phyloP scores from a whole-genome alignment of 1,284 basidiomycete species.

The Coniferiporia weirii region DNA sequence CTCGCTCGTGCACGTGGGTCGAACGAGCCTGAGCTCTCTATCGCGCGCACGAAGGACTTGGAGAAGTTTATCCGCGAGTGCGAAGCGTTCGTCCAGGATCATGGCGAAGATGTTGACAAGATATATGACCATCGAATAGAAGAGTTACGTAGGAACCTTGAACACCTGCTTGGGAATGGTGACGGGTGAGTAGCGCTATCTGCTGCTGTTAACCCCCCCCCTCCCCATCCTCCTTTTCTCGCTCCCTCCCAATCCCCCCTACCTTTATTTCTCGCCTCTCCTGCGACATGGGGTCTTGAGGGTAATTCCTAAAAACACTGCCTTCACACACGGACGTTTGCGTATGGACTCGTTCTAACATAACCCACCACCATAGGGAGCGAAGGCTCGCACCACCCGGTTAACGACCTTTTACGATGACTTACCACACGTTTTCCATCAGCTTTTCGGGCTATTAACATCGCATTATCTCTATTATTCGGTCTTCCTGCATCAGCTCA shows the following conservation, averaged over 20 bases:
- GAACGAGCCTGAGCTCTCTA: conserved; percentile 58
- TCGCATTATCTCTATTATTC: too few species aligned
- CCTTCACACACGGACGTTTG: too few species aligned
- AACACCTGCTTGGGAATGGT: conserved; percentile 15
- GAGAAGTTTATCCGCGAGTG: conserved; percentile 60
- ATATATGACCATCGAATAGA: conserved; percentile 1
- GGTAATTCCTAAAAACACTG: too few species aligned
- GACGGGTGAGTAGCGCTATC: conserved; percentile 7
- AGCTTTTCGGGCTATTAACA: too few species aligned
- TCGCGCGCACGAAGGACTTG: conserved; percentile 48
- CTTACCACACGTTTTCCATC: background rate
- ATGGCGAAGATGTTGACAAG: conserved; percentile 35
- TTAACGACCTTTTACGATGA: background rate
- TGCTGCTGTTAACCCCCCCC: background rate
- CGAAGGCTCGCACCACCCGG: background rate
- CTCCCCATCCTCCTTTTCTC: too few species aligned
- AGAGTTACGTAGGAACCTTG: conserved; percentile 8
- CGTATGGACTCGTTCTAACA: too few species aligned
- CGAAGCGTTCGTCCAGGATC: conserved; percentile 50
- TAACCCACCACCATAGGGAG: background rate
- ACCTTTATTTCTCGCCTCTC: background rate
- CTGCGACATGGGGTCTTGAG: too few species aligned
- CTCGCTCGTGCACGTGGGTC: conserved; percentile 62
- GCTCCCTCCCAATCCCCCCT: background rate
- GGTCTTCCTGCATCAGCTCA: too few species aligned